These are phyloP conservation scores for Fusarium cyanostomum DNA, from an alignment of 2,329 filamentous ascomycete genomes.

Conservation along the genomic window DNA sequence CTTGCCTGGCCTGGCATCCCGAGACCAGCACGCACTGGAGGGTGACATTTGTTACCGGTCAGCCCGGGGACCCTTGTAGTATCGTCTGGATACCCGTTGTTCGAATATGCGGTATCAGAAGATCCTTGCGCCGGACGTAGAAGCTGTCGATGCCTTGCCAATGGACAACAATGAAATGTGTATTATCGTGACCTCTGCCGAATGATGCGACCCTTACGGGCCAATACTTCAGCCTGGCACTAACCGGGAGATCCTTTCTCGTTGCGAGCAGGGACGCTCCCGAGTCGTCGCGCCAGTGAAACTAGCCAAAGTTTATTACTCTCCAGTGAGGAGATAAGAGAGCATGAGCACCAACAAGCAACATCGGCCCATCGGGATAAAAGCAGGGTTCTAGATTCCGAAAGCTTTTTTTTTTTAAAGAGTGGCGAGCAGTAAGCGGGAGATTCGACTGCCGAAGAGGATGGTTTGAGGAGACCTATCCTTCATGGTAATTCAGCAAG, in stretches of 20 bases:
- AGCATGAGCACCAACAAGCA: background rate
- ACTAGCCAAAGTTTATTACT: slow-evolving; percentile 33
- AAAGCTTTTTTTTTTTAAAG: background rate
- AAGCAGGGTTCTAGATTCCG: background rate
- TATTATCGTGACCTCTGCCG: background rate
- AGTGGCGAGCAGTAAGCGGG: background rate
- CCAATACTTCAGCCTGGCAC: background rate
- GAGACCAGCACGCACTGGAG: slow-evolving; percentile 7
- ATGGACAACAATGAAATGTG: background rate
- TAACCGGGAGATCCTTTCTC: slow-evolving; percentile 6
- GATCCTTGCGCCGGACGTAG: background rate
- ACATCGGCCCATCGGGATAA: slow-evolving; percentile 4
- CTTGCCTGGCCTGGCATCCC: slow-evolving; percentile 20
- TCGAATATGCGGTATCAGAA: background rate
- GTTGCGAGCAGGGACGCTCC: slow-evolving; percentile 3
- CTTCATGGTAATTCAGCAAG: background rate
- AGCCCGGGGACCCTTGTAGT: slow-evolving; percentile 3
- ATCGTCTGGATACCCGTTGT: slow-evolving; percentile 1
- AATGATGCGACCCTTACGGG: slow-evolving; percentile 19
- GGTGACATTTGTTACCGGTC: slow-evolving; percentile 6
- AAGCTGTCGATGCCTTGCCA: background rate
- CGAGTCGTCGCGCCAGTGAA: slow-evolving; percentile 8
- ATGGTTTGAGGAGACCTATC: background rate
- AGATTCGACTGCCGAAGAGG: background rate
- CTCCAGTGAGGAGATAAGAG: slow-evolving; percentile 15